phyloP scores from a whole-genome alignment of 768 basidiomycete species.

The Leucogyrophana mollusca region DNA sequence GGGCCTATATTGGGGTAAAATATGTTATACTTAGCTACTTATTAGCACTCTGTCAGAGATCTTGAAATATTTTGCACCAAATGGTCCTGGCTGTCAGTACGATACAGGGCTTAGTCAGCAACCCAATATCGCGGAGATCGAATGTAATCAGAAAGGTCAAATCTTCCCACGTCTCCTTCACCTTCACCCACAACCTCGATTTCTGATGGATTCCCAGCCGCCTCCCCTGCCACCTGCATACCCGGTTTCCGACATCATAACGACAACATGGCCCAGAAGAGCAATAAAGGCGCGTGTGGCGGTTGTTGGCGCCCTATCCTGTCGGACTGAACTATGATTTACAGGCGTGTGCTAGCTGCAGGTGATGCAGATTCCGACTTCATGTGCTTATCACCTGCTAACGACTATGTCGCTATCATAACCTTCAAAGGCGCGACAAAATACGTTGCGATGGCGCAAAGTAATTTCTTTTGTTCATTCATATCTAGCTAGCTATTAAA shows the following conservation, averaged over 20 bases:
- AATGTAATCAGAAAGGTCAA: slow-evolving; percentile 21
- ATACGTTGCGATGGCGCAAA: slow-evolving; percentile 57
- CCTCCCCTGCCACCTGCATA: slow-evolving; percentile 29
- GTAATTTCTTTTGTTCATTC: slow-evolving; percentile 26
- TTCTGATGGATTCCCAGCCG: slow-evolving; percentile 32
- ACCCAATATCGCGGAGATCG: neutral
- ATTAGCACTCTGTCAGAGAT: no score
- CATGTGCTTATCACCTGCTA: neutral
- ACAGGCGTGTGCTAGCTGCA: slow-evolving; percentile 62
- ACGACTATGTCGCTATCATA: neutral
- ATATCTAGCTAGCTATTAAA: neutral
- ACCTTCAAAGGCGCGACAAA: slow-evolving; percentile 51
- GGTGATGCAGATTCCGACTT: slow-evolving; percentile 26
- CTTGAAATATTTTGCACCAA: no score
- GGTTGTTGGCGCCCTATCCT: slow-evolving; percentile 8
- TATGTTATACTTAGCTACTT: no score
- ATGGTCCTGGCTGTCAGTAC: no score
- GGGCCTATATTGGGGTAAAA: no score
- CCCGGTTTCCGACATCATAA: slow-evolving; percentile 54
- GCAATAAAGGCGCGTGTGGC: slow-evolving; percentile 45
- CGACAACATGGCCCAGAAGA: slow-evolving; percentile 49
- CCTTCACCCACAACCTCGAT: slow-evolving; percentile 25
- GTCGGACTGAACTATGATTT: slow-evolving; percentile 11
- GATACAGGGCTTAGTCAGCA: no score
- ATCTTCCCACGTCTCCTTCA: slow-evolving; percentile 27